Evolutionary conservation across 495 filamentous ascomycete genomes (phyloP).

Genomic region (Daldinia grandis): DNA sequence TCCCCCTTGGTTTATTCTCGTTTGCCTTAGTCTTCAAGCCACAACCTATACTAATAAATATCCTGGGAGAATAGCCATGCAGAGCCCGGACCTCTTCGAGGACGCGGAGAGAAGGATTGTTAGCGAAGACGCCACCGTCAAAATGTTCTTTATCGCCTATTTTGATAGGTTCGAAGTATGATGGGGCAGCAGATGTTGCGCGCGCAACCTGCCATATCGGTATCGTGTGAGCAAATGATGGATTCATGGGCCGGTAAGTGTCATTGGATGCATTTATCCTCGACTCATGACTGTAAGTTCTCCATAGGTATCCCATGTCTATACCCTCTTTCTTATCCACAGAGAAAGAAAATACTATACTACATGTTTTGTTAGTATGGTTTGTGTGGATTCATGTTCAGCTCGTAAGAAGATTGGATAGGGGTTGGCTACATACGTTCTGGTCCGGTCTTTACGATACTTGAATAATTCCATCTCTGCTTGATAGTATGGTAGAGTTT

Average conservation of each 20-base stretch:
- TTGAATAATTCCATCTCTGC: neutral
- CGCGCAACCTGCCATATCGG: conserved; percentile 1
- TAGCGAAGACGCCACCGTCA: neutral
- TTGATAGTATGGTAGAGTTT: neutral
- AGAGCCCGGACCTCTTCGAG: neutral
- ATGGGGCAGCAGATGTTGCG: neutral
- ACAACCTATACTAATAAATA: neutral
- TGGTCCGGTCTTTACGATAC: neutral
- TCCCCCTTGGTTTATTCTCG: neutral
- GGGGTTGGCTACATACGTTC: neutral
- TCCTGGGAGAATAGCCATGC: neutral
- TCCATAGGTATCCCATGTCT: neutral
- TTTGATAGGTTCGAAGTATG: neutral
- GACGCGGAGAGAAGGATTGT: neutral
- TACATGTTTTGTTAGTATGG: neutral
- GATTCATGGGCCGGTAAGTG: neutral
- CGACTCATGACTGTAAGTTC: neutral
- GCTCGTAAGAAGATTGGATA: neutral
- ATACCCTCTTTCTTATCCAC: neutral
- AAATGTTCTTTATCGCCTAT: neutral
- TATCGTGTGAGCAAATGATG: neutral
- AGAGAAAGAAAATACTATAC: neutral
- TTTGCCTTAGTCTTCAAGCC: neutral
- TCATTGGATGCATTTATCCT: neutral
- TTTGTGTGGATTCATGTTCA: neutral